Conservation (phyloP, 768 basidiomycete species). For the Termitomyces heimii region DNA sequence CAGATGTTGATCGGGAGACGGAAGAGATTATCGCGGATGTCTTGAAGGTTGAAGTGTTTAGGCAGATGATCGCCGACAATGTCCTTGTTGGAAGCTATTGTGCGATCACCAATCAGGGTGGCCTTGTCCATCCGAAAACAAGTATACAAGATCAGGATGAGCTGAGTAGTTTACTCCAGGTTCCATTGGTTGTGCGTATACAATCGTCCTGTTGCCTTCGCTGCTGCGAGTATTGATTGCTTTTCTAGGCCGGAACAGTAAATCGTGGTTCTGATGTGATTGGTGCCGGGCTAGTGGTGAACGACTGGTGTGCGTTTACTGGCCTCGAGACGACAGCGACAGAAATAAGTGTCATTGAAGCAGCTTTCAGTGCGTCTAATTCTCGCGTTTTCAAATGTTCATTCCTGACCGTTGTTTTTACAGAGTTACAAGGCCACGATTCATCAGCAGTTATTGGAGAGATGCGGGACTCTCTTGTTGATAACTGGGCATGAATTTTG, state of each 20-base stretch:
- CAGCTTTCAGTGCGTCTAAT: conserved; percentile 80
- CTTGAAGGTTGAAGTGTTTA: conserved; percentile 97
- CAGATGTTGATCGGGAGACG: conserved; percentile 96
- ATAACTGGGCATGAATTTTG: conserved; percentile 78
- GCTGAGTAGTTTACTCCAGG: conserved; percentile 86
- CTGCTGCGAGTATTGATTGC: conserved; percentile 1
- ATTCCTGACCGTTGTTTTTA: conserved; percentile 1
- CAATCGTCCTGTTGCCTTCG: not conserved
- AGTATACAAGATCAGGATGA: conserved; percentile 98
- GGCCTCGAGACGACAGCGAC: conserved; percentile 99
- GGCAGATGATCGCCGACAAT: conserved; percentile 95
- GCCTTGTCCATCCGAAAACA: conserved; percentile 96
- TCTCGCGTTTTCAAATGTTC: not conserved
- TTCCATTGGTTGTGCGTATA: conserved; percentile 84
- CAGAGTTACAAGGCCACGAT: conserved; percentile 84
- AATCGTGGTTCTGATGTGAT: conserved; percentile 98
- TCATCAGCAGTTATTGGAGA: conserved; percentile 80
- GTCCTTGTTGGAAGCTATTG: conserved; percentile 96
- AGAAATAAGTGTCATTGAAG: conserved; percentile 97
- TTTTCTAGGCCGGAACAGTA: conserved; percentile 84
- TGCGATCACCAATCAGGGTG: conserved; percentile 93
- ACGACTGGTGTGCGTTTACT: conserved; percentile 99
- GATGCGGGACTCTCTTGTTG: conserved; percentile 88
- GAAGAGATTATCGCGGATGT: conserved; percentile 99
- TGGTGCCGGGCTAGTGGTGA: conserved; percentile 95